phyloP scores from a whole-genome alignment of 352 stramenopile species.

The Nothophytophthora sp. region DNA sequence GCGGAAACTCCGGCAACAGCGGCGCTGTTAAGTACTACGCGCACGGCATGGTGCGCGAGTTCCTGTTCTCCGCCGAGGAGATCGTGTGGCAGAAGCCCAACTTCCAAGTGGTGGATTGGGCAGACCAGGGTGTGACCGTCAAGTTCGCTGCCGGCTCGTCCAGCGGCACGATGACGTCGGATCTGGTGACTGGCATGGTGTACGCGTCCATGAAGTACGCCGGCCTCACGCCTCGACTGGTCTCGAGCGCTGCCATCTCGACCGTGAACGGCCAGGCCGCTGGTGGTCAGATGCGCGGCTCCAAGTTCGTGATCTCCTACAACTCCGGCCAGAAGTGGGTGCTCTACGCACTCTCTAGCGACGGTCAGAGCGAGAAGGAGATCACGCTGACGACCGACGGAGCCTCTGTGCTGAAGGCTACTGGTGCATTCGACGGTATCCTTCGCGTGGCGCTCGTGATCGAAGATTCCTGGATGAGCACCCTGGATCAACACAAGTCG shows the following conservation, averaged over 20 bases:
- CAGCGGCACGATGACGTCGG: constrained; percentile 37
- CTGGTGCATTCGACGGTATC: constrained; percentile 41
- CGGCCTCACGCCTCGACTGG: constrained; percentile 40
- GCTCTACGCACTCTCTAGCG: constrained; percentile 46
- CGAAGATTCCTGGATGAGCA: constrained; percentile 34
- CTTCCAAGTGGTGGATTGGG: constrained; percentile 60
- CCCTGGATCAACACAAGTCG: constrained; percentile 47
- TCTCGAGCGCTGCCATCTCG: constrained; percentile 40
- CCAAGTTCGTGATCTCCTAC: constrained; percentile 55
- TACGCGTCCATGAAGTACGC: constrained; percentile 55
- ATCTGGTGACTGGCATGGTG: constrained; percentile 68
- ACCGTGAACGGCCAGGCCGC: constrained; percentile 42
- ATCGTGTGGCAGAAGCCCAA: constrained; percentile 38
- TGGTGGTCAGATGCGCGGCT: constrained; percentile 24
- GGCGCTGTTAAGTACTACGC: constrained; percentile 54
- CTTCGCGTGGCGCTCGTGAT: constrained; percentile 46
- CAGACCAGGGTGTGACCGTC: constrained; percentile 54
- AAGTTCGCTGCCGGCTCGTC: constrained; percentile 32
- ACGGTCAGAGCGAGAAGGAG: constrained; percentile 37
- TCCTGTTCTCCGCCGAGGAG: constrained; percentile 56
- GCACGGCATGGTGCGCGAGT: constrained; percentile 48
- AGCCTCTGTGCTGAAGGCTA: constrained; percentile 34
- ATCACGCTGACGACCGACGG: constrained; percentile 43
- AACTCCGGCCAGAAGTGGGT: constrained; percentile 65
- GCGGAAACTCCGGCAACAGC: constrained; percentile 54